phyloP scores from a whole-genome alignment of 148 eudicot genomes.

The Hydrangea macrophylla region DNA sequence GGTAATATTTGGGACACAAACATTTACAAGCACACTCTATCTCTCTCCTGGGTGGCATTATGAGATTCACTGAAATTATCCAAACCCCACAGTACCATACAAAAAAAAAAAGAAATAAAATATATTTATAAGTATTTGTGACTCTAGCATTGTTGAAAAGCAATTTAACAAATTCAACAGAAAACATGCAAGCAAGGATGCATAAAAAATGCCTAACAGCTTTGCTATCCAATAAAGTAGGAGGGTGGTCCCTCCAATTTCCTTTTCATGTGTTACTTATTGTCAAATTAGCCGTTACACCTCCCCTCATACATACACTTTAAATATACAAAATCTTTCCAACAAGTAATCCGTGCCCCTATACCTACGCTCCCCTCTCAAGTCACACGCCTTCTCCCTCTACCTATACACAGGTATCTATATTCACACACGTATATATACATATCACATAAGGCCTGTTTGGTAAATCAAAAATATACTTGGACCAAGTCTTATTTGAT shows the following conservation, averaged over 20 bases:
- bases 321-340: slow-evolving; percentile 12
- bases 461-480: too few species aligned
- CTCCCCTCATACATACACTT: slow-evolving; percentile 4
- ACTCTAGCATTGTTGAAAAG: too few species aligned
- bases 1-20: too few species aligned
- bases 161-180: too few species aligned
- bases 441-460: not conserved
- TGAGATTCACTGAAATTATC: too few species aligned
- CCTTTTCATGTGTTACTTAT: slow-evolving; percentile 5
- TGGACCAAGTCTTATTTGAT: too few species aligned
- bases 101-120: too few species aligned
- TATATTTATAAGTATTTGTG: too few species aligned
- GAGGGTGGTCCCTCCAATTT: not conserved
- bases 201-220: slow-evolving; percentile 15
- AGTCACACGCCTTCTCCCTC: slow-evolving; percentile 1
- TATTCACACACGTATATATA: not conserved
- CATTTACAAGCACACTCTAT: too few species aligned
- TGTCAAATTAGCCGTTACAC: slow-evolving; percentile 41
- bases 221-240: not conserved
- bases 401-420: not conserved
- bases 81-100: too few species aligned
- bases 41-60: too few species aligned
- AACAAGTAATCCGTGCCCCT: slow-evolving; percentile 1
- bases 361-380: slow-evolving; percentile 17
- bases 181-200: too few species aligned